Evolutionary conservation across 2,329 filamentous ascomycete genomes (phyloP).

Genomic region (Drechslerella dactyloides): DNA sequence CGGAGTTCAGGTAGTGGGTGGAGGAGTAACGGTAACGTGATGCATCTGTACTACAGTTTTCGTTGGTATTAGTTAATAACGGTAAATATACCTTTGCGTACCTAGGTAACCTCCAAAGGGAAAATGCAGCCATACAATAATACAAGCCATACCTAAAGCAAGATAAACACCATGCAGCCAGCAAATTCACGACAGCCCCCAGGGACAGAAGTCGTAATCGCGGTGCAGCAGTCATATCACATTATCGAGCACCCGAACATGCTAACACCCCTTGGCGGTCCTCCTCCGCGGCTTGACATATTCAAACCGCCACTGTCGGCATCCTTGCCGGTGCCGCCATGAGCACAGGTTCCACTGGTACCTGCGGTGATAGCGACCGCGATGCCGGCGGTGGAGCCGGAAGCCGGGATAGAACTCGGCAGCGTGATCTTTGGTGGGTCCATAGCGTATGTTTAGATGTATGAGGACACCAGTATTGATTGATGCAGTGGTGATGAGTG

Average conservation of each 20-base stretch:
- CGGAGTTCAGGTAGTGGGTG: too few species aligned
- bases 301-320: constrained; percentile 14
- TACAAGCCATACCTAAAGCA: too few species aligned
- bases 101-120: too few species aligned
- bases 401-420: neutral
- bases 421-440: constrained; percentile 32
- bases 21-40: too few species aligned
- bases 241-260: constrained; percentile 42
- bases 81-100: too few species aligned
- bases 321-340: neutral
- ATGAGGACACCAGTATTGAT: neutral
- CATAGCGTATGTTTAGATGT: constrained; percentile 12
- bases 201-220: too few species aligned
- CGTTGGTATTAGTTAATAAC: too few species aligned
- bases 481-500: neutral
- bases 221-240: constrained; percentile 9
- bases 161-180: too few species aligned
- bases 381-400: neutral
- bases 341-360: neutral
- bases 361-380: neutral
- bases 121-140: too few species aligned
- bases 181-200: too few species aligned
- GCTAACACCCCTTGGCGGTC: constrained; percentile 34
- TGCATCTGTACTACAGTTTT: too few species aligned
- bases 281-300: constrained; percentile 19